Evolutionary conservation across 352 stramenopile genomes (phyloP).

Genomic region (Discostella stelligera): DNA sequence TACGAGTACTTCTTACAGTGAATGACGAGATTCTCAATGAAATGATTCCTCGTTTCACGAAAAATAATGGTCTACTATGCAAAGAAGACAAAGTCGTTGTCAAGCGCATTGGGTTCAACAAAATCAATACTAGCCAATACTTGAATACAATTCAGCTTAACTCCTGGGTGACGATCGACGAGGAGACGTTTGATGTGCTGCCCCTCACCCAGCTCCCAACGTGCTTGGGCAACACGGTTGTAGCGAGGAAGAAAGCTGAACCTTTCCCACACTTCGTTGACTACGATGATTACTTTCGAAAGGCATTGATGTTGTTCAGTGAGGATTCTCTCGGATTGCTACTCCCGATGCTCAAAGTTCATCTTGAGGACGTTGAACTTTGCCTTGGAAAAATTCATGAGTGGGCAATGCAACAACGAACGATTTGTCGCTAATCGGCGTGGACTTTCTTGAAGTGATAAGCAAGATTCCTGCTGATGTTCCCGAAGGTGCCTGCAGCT

Average conservation of each 20-base stretch:
- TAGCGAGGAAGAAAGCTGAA: too few relatives aligned
- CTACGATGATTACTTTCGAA: slow-evolving; percentile 21
- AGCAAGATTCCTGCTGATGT: background rate
- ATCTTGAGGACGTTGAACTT: slow-evolving; percentile 45
- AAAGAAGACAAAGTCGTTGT: too few relatives aligned
- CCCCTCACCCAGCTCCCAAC: slow-evolving; percentile 15
- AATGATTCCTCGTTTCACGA: slow-evolving; percentile 36
- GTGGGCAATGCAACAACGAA: slow-evolving; percentile 32
- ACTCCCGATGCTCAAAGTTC: slow-evolving; percentile 40
- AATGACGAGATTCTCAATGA: slow-evolving; percentile 13
- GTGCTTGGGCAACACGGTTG: slow-evolving; percentile 3
- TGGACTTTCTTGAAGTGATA: slow-evolving; percentile 11
- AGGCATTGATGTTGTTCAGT: slow-evolving; percentile 25
- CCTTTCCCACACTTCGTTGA: too few relatives aligned
- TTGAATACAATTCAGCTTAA: too few relatives aligned
- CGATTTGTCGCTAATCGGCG: slow-evolving; percentile 17
- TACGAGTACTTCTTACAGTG: slow-evolving; percentile 29
- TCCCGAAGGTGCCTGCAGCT: too few relatives aligned
- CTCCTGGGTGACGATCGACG: too few relatives aligned
- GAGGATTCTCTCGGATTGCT: slow-evolving; percentile 28
- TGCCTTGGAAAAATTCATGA: slow-evolving; percentile 45
- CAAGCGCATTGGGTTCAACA: too few relatives aligned
- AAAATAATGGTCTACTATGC: background rate
- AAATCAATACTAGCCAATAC: too few relatives aligned
- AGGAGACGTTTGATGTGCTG: slow-evolving; percentile 13